Evolutionary conservation across 345 rosid species (phyloP).

Genomic region (Mercurialis annua): DNA sequence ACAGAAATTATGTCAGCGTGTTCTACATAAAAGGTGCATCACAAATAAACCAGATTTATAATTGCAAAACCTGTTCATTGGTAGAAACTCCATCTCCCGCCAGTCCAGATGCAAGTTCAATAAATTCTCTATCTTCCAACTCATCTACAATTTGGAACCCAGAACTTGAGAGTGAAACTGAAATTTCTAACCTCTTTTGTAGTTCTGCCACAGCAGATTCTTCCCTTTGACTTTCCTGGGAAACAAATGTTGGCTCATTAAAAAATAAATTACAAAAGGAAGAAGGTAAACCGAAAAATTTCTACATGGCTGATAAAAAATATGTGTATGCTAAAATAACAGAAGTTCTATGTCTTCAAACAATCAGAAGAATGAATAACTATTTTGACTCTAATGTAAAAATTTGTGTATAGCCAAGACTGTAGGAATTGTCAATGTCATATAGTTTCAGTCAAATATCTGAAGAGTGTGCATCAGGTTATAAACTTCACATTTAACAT

Average conservation of each 20-base stretch:
- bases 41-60: constrained; percentile 20
- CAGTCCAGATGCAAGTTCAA: constrained; percentile 60
- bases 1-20: constrained; percentile 20
- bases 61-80: constrained; percentile 40
- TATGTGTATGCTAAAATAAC: background rate
- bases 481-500: background rate
- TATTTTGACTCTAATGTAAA: background rate
- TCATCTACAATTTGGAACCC: constrained; percentile 53
- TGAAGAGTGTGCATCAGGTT: background rate
- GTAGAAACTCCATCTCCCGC: constrained; percentile 40
- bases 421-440: background rate
- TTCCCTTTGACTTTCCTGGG: constrained; percentile 57
- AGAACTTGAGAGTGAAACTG: constrained; percentile 38
- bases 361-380: background rate
- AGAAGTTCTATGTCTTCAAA: background rate
- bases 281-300: background rate
- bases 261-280: background rate
- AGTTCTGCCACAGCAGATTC: constrained; percentile 48
- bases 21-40: constrained; percentile 10
- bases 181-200: constrained; percentile 59
- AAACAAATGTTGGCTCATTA: constrained; percentile 5
- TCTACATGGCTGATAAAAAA: no score
- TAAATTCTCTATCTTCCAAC: constrained; percentile 69
- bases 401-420: background rate
- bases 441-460: background rate